phyloP scores from a whole-genome alignment of 1,139 yeast species.

The Cylindricascospora bacillispora region DNA sequence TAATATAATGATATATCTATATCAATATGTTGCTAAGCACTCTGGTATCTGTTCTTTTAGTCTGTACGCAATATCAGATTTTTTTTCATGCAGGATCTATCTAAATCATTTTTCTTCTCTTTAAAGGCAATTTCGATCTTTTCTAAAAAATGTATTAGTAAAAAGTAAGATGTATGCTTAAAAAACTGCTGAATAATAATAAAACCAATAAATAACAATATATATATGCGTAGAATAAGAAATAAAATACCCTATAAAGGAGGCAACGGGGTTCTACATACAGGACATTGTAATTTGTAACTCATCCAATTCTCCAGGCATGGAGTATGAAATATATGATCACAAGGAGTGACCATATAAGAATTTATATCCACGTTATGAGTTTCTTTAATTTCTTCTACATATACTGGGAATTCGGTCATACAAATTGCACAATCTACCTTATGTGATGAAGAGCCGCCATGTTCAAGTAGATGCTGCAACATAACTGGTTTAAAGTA shows the following conservation, averaged over 20 bases:
- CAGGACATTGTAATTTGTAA: constrained; percentile 85
- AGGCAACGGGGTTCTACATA: constrained; percentile 76
- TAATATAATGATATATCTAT: no score
- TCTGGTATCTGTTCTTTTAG: not conserved
- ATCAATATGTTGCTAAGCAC: no score
- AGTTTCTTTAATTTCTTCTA: constrained; percentile 21
- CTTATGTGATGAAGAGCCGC: constrained; percentile 14
- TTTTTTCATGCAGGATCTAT: not conserved
- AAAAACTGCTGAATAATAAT: not conserved
- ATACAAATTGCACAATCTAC: constrained; percentile 84
- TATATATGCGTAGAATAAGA: not conserved
- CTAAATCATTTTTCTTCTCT: no score
- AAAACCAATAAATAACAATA: not conserved
- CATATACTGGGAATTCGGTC: constrained; percentile 43
- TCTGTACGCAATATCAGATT: not conserved
- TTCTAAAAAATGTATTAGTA: no score
- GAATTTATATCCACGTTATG: constrained; percentile 23
- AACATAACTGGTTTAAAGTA: constrained; percentile 30
- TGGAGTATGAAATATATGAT: constrained; percentile 75
- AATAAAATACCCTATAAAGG: constrained; percentile 34
- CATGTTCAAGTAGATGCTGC: constrained; percentile 21
- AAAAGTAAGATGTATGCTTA: no score
- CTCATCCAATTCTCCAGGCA: constrained; percentile 93
- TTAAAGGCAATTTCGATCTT: no score
- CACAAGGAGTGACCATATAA: constrained; percentile 89